Evolutionary conservation across 176 grass and related monocot species (phyloP).

Genomic region (Pontederia crassipes): DNA sequence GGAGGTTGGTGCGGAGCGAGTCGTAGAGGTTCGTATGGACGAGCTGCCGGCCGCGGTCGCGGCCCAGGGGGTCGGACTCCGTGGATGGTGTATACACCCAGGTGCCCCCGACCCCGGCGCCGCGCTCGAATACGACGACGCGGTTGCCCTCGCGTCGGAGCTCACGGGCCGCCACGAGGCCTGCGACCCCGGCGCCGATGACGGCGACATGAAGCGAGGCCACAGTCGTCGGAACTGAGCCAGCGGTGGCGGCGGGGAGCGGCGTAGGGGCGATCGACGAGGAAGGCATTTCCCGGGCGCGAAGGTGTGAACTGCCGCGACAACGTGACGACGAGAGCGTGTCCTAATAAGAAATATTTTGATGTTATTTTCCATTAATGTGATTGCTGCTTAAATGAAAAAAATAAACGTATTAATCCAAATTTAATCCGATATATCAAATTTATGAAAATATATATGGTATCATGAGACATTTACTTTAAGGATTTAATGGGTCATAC

Average conservation of each 20-base stretch:
- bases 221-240: slow-evolving; percentile 9
- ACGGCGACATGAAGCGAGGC: slow-evolving; percentile 32
- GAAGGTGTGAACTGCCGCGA: no score
- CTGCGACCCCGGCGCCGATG: slow-evolving; percentile 53
- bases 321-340: no score
- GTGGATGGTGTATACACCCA: slow-evolving; percentile 51
- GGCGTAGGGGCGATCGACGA: no score
- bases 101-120: slow-evolving; percentile 42
- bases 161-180: slow-evolving; percentile 44
- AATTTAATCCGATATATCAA: no score
- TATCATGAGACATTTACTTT: no score
- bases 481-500: no score
- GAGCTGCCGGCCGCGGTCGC: slow-evolving; percentile 23
- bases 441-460: no score
- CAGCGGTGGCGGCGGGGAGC: slow-evolving; percentile 19
- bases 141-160: slow-evolving; percentile 59
- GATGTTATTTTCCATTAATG: no score
- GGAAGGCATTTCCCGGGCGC: no score
- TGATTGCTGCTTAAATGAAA: no score
- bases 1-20: slow-evolving; percentile 78
- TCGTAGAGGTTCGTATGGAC: slow-evolving; percentile 71
- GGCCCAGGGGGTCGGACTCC: slow-evolving; percentile 45
- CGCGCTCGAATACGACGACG: slow-evolving; percentile 79
- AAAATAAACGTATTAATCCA: no score
- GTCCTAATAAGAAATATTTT: no score